Evolutionary conservation across 2,329 filamentous ascomycete species (phyloP).

Genomic region (Lithohypha guttulata): DNA sequence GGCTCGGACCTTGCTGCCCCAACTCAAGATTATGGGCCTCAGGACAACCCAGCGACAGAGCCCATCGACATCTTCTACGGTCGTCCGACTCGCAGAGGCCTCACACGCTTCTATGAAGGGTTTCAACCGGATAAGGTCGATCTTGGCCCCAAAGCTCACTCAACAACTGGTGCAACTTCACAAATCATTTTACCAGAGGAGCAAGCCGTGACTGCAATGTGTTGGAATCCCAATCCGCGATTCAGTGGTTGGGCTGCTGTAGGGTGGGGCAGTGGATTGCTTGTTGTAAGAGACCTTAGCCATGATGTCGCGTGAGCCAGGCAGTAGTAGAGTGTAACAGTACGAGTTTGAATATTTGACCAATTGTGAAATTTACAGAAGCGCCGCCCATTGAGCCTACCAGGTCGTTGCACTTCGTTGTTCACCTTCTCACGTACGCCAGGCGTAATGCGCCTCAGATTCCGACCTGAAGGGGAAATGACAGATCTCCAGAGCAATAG

Average conservation of each 20-base stretch:
- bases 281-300: slow-evolving; percentile 57
- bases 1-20: neutral
- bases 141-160: slow-evolving; percentile 15
- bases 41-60: neutral
- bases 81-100: slow-evolving; percentile 22
- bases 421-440: no score
- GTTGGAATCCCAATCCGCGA: slow-evolving; percentile 59
- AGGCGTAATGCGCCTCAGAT: no score
- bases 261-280: slow-evolving; percentile 55
- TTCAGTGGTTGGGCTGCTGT: slow-evolving; percentile 58
- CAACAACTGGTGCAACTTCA: slow-evolving; percentile 16
- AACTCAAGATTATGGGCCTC: neutral
- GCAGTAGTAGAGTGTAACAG: no score
- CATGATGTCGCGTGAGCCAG: slow-evolving; percentile 17
- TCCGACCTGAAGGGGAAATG: no score
- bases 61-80: slow-evolving; percentile 16
- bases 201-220: slow-evolving; percentile 50
- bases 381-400: no score
- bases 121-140: slow-evolving; percentile 31
- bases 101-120: slow-evolving; percentile 35
- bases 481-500: no score
- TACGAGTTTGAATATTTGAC: no score
- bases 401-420: no score
- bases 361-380: no score
- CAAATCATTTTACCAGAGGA: slow-evolving; percentile 49